phyloP scores from a whole-genome alignment of 73 alveolate species.

The Tetrahymena elliotti region DNA sequence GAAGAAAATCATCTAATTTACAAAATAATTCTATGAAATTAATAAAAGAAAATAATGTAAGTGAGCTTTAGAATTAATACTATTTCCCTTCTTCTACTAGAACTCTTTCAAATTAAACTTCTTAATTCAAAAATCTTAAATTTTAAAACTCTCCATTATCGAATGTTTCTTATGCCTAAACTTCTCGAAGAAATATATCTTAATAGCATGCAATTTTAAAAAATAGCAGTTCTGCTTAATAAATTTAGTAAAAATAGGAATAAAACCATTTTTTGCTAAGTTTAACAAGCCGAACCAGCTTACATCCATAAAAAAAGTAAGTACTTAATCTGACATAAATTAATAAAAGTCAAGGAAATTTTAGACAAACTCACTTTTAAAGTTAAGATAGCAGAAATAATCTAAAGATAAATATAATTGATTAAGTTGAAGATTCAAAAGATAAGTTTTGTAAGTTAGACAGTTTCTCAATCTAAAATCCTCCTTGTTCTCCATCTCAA shows the following conservation, averaged over 20 bases:
- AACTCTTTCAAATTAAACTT: neutral
- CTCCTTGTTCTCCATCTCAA: neutral
- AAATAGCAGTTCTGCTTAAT: neutral
- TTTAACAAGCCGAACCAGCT: neutral
- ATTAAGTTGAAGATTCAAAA: neutral
- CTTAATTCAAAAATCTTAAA: neutral
- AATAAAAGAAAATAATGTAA: neutral
- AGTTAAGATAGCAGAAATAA: neutral
- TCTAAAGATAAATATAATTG: neutral
- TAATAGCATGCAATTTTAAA: no score
- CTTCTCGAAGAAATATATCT: neutral
- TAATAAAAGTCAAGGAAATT: neutral
- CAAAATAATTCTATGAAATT: neutral
- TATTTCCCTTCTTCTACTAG: neutral
- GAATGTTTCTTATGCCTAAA: neutral
- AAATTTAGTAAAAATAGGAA: no score
- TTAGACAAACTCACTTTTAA: neutral
- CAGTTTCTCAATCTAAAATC: neutral
- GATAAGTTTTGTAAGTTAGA: neutral
- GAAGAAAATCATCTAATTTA: neutral
- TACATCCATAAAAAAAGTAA: neutral
- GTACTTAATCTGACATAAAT: neutral
- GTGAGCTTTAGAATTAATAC: neutral
- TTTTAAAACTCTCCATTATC: neutral
- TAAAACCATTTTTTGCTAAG: no score